Base-by-base conservation (phyloP, 805 yeast genomes). In the Saturnispora galanensis region DNA sequence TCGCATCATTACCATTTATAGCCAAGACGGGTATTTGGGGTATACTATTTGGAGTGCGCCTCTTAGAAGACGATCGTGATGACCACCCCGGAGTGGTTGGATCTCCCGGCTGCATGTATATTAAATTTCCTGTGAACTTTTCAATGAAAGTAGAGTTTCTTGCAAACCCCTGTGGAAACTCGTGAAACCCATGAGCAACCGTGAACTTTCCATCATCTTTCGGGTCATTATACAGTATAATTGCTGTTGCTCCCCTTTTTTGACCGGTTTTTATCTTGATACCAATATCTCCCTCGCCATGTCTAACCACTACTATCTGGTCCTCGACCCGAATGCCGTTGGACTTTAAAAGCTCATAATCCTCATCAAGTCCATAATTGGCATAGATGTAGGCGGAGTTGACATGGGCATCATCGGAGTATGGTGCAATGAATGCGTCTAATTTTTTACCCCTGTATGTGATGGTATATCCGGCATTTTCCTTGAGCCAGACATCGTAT, bases 51-150 rank as follows among this genome's bases (percentile, higher is more conserved):
- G 79, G 74, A 10, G n/a, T 8, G 4, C 58, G 47, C 39, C 76
- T 55, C 46, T 64, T 69, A 6, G 65, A 61, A 35, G 66, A 56
- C 7, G 56, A 56, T 29, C 71, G 73, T 17, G 84, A 74, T 2
- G 85, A 72, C 64, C 75, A 76, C 3, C 85, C 86, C 7, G 86
- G 85, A 2, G 88, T 80, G 0, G 88, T 78, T 31, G 89, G 89
- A 56, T 82, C 90, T 10, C 89, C 89, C 0, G 88, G 86, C 41
- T 69, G 68, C 30, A 74, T 75, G 3, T 77, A 71, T 45, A 78
- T 66, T 49, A 67, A 77, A 47, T 70, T 76, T 1, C 75, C 79
- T 8, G 84, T 71, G 3, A 79, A 82, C 56, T 84, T 68, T 53
- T 79, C 79, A 26, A 82, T 74, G 8, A 79, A 67, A 42, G 72